Base-by-base conservation (phyloP, 2,329 filamentous ascomycete species). In the Xylaria sp. region DNA sequence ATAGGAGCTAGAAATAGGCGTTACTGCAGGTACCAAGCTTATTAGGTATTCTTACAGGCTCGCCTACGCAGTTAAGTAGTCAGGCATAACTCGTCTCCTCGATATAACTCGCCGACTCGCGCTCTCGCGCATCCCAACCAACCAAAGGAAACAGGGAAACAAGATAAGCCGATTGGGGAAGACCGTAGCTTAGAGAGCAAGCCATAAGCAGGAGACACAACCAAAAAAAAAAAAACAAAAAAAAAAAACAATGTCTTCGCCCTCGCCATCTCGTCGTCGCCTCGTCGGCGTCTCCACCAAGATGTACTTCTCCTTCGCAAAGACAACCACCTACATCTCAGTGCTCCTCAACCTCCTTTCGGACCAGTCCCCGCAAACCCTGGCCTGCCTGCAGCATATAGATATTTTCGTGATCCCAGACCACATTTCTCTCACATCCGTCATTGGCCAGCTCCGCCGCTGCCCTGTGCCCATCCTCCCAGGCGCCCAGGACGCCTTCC, bases 401-500 rank as follows among this genome's bases (percentile, higher is more conserved):
- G 77, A 78, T 69, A 71, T 95, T 73, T 94, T 94, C 79, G 82
- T 95, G 73, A 90, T 94, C 72, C 92, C 93, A 1, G 92, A 95
- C 80, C 92, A 93, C 77, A 80, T 95, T 62, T 89, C 91, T 13
- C 83, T 95, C 48, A 76, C 84, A n/a, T 80, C 84, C 1, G 84
- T 86, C 13, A 80, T 84, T 60, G 77, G 82, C 5, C 83, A 86
- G 54, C 78, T 91, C 42, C 76, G 81, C 25, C 82, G 80, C n/a
- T 78, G 75, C 60, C 69, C 77, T 8, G 83, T 94, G 57, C 64
- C 77, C 9, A 83, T 95, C 76, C 82, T 87, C 54, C 83, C 92
- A 29, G 93, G 93, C 65, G 93, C 93, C 0, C 93, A 97, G 78
- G 91, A 96, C 80, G 88, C 88, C 71, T 90, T 90, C 80, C 88